Percentiles rank a stretch among this genome's conserved stretches.
phyloP scores from a whole-genome alignment of 805 yeast genomes.

The Nakazawaea ernobii region DNA sequence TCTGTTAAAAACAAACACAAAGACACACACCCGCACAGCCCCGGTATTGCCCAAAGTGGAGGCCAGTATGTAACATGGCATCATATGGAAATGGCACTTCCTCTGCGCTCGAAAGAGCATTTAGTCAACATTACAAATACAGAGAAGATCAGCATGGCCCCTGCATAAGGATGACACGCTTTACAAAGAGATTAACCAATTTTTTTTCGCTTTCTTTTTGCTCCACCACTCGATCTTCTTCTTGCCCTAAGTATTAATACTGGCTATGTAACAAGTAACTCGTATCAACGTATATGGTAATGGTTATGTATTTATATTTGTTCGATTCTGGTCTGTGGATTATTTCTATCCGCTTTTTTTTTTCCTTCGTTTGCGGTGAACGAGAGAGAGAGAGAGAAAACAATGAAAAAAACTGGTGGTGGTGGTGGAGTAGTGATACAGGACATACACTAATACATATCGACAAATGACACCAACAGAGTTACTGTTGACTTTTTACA shows the following conservation, averaged over 20 bases:
- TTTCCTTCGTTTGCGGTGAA: not conserved
- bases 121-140: constrained; percentile 99
- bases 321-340: too few relatives aligned
- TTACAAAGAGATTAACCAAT: constrained; percentile 97
- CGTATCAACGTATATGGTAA: too few relatives aligned
- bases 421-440: too few relatives aligned
- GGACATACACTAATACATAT: not conserved
- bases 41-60: too few relatives aligned
- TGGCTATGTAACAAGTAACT: too few relatives aligned
- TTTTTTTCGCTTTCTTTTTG: not conserved
- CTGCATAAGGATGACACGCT: constrained; percentile 99
- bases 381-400: not conserved
- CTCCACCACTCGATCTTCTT: too few relatives aligned
- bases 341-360: too few relatives aligned
- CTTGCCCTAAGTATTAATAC: too few relatives aligned
- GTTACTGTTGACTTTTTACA: not conserved
- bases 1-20: too few relatives aligned
- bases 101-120: constrained; percentile 65
- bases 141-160: constrained; percentile 99
- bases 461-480: constrained; percentile 7
- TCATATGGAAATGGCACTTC: not conserved
- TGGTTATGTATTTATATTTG: too few relatives aligned
- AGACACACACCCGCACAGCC: too few relatives aligned
- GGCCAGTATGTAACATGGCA: too few relatives aligned
- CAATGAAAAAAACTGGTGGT: not conserved